Base-by-base conservation (phyloP, 768 basidiomycete genomes). In the Dictyophora rubrovolvata region DNA sequence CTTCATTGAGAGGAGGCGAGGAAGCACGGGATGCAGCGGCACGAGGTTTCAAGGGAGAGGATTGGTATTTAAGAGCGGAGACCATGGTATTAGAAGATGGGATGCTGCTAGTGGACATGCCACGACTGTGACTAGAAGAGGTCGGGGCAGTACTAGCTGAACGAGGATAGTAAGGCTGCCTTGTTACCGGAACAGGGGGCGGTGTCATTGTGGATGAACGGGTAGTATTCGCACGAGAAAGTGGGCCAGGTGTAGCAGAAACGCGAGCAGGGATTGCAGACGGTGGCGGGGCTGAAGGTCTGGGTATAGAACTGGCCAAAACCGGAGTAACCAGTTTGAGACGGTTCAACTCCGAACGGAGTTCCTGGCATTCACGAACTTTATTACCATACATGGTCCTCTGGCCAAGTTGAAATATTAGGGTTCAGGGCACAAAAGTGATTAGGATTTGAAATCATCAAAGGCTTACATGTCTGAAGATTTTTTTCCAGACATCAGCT, bases 361-460 rank as follows among this genome's bases (percentile, higher is more conserved):
- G 77, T 65, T 76, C 76, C 67, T 85, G 83, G 67, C 77, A 82
- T 72, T 88, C 87, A 72, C 84, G 84, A 59, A 80, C 76, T 77
- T 85, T 85, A 75, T 83, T 80, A 63, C 76, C 72, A 71, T 82
- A 83, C 69, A 78, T 75, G 55, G 76, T 67, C 69, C 82, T 80
- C 85, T 86, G 66, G 62, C 66, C 60, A 50, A 56, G 49, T 59
- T 28, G 23, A 8, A 33, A 61, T 23, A 14, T 42, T 28, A 28
- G 28, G 28, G 28, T 28, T 7, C 28, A 28, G 28, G 63, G 62
- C 60, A 63, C 60, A 59, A 63, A 48, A 65, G 51, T 18, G 58
- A 34, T 35, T 21, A 11, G 28, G n/a, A 8, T 52, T 42, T 52
- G 12, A 33, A 53, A 22, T 48, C 48, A 56, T 14, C 20, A 28